Evolutionary conservation across 2,329 filamentous ascomycete genomes (phyloP), one percentile per base, ranked within the genome.

Genomic region (Sporothrix protearum): DNA sequence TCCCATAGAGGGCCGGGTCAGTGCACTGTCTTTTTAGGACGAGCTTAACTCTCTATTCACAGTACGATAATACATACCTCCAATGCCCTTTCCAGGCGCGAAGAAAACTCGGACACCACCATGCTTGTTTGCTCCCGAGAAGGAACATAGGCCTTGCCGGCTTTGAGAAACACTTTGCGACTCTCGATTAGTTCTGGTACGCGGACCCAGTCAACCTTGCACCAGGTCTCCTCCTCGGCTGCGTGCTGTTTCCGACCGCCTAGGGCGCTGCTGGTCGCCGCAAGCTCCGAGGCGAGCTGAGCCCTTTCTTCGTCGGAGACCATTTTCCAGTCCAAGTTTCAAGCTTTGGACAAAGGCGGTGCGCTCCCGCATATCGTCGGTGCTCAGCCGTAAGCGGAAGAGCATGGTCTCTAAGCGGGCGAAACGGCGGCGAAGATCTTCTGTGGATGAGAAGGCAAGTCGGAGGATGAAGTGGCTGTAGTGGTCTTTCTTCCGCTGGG

Each of bases 381-480:
- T 86, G 75, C 89, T 87, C 77, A 97, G 91, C 5, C 96, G 86
- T 75, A 97, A 83, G 73, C 91, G 89, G 81, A 99, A 99, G 0
- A 99, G 86, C 87, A 92, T 92, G 0, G 92, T 92, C 81, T 99
- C 96, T 3, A 96, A 89, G 47, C 94, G 89, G 3, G 90, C 87
- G 78, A 98, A 99, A 30, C 96, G 90, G 74, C 92, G 87, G 55
- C 96, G 89, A 49, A 98, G 84, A 77, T 99, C 96, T 78, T 97
- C 94, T 0, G 95, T 97, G 1, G 91, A 89, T 0, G 94, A 90
- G 78, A 99, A 99, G 0, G 96, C 96, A 57, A 99, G 88, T 0
- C 96, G 90, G 6, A 99, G 87, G 73, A 98, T 99, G 80, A 97
- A 99, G 81, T 99, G 96, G 71, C 92, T 96, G 82, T 98, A 99